Evolutionary conservation across 2,329 filamentous ascomycete species (phyloP).

Genomic region (Fusarium longipes): DNA sequence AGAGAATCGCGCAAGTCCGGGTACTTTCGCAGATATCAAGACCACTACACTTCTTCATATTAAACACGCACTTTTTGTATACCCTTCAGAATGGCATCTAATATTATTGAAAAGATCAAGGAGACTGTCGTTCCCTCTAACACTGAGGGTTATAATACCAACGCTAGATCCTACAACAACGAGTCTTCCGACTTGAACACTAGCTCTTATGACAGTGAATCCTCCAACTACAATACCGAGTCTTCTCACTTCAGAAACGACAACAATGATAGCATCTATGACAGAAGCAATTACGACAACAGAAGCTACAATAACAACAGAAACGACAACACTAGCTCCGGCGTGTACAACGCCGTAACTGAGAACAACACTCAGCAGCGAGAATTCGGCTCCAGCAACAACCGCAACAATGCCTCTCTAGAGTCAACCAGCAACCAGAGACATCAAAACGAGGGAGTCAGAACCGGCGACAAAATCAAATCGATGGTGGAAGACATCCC

Average conservation of each 20-base stretch:
- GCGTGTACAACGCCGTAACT: not conserved
- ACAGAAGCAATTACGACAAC: no score
- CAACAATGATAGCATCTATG: no score
- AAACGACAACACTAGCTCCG: not conserved
- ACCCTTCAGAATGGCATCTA: slow-evolving; percentile 23
- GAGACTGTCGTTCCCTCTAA: slow-evolving; percentile 27
- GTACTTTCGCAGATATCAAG: no score
- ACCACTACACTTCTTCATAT: not conserved
- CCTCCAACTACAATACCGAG: not conserved
- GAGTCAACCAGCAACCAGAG: slow-evolving; percentile 3
- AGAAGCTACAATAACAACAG: not conserved
- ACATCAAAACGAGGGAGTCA: slow-evolving; percentile 16
- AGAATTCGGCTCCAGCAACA: not conserved
- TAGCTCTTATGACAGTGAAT: not conserved
- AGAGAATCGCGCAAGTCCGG: not conserved
- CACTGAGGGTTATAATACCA: slow-evolving; percentile 12
- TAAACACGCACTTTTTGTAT: not conserved
- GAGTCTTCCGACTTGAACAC: not conserved
- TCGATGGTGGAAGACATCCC: slow-evolving; percentile 28
- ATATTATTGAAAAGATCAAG: slow-evolving; percentile 39
- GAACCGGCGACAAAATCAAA: slow-evolving; percentile 26
- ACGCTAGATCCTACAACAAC: not conserved
- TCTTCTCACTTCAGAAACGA: not conserved
- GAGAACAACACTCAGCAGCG: slow-evolving; percentile 12
- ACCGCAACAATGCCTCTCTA: not conserved